A percentile compares a stretch with the other conserved stretches of the same genome.
These are phyloP conservation scores for Begonia fuchsioides DNA, from an alignment of 306 rosid species.

Conservation along the genomic window DNA sequence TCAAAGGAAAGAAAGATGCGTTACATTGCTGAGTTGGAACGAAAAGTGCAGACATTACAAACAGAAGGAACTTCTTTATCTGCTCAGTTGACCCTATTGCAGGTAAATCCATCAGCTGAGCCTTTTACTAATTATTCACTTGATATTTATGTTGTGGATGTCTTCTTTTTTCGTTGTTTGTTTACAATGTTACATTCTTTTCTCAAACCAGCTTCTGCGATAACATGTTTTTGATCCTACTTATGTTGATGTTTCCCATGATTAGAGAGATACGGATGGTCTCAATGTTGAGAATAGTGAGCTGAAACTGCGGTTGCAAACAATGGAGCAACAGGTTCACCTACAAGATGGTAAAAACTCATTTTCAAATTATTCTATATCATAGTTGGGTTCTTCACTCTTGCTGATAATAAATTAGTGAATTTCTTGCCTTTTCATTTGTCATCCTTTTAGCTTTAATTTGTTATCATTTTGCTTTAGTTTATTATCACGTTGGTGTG, in stretches of 20 bases:
- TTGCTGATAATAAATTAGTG: too few species aligned
- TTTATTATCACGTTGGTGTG: too few species aligned
- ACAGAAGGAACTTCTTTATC: constrained; percentile 90
- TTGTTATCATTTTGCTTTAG: too few species aligned
- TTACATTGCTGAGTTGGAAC: constrained; percentile 87
- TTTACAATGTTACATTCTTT: too few species aligned
- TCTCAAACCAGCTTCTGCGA: too few species aligned
- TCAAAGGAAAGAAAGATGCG: constrained; percentile 99
- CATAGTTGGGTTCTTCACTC: too few species aligned
- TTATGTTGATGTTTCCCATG: background rate
- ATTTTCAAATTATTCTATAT: background rate
- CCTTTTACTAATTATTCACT: background rate
- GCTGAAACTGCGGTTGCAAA: constrained; percentile 78
- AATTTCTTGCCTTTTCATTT: too few species aligned
- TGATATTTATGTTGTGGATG: too few species aligned
- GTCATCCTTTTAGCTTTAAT: too few species aligned
- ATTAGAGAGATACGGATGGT: constrained; percentile 83
- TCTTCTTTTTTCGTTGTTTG: too few species aligned
- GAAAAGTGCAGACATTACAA: constrained; percentile 90
- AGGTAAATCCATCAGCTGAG: constrained; percentile 32
- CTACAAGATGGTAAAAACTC: constrained; percentile 69
- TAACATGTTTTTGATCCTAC: too few species aligned
- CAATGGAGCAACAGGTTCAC: constrained; percentile 97
- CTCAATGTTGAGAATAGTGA: constrained; percentile 82
- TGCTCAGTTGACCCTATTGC: constrained; percentile 83